Evolutionary conservation across 2,329 filamentous ascomycete species (phyloP).

Genomic region (Periconia digitata): DNA sequence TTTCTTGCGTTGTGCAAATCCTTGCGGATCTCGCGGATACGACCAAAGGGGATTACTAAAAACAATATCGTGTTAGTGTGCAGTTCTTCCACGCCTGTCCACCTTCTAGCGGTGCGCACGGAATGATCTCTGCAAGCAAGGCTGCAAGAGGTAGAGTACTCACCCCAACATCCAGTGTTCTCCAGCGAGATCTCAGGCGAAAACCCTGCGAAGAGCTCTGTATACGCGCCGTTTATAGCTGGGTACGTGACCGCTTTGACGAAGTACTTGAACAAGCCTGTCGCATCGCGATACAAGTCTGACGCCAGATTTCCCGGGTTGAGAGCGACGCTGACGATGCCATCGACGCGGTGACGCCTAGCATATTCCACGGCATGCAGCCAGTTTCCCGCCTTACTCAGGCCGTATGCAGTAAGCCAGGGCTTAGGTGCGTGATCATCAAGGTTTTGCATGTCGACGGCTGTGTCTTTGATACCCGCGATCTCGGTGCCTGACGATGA

Average conservation of each 20-base stretch:
- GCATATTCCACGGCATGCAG: slow-evolving; percentile 14
- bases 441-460: background rate
- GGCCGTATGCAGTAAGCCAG: slow-evolving; percentile 1
- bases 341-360: slow-evolving; percentile 3
- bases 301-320: slow-evolving; percentile 41
- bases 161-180: slow-evolving; percentile 38
- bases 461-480: slow-evolving; percentile 1
- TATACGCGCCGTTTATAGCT: slow-evolving; percentile 9
- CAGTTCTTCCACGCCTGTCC: background rate
- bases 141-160: background rate
- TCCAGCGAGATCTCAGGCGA: background rate
- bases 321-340: slow-evolving; percentile 13
- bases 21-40: slow-evolving; percentile 28
- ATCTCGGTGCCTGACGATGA: slow-evolving; percentile 2
- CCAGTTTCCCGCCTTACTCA: slow-evolving; percentile 13
- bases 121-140: too few relatives aligned
- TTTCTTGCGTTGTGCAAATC: slow-evolving; percentile 35
- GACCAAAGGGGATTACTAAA: background rate
- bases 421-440: slow-evolving; percentile 1
- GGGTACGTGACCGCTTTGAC: slow-evolving; percentile 1
- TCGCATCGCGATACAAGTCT: slow-evolving; percentile 41
- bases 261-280: background rate
- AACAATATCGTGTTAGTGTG: background rate
- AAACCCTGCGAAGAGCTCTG: slow-evolving; percentile 7
- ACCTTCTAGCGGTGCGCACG: too few relatives aligned